Evolutionary conservation across 352 stramenopile genomes (phyloP), one percentile per base, ranked within the genome.

Genomic region (Peronosclerospora sorghi): DNA sequence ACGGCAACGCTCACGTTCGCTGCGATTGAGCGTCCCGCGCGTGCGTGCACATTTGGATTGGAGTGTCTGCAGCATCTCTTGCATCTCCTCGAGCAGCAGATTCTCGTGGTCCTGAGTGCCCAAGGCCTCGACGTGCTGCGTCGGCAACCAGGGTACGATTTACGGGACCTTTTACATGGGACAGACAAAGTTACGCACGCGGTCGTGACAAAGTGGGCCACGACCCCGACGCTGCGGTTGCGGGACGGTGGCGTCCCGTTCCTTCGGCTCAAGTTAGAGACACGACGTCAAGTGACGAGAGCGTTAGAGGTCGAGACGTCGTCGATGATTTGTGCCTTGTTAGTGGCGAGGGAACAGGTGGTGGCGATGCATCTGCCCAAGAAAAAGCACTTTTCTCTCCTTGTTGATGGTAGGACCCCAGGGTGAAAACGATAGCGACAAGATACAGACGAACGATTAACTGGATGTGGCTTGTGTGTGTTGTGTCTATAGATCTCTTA

Each of bases 111-210:
- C 30, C 49, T 86, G 42, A 86, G 60, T 19, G 57, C 74, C 26
- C 59, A 62, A 27, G 70, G 72, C 15, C 67, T 86, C 15, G 66
- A 83, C 32, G 69, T 83, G 20, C 57, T 86, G 7, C 56, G 65
- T 8, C 56, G 54, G 19, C 70, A 83, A 39, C 70, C 73, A 27
- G 54, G 67, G 0, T 87, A 87, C 45, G 75, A 87, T 26, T 56
- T 87, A 14, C 72, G 75, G n/a, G 66, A 84, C 38, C 63, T 85
- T 10, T 39, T 88, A 12, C 68, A 59, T 32, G 72, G 72, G 32
- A 88, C 75, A 0, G 70, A 88, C 40, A 42, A 56, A 18, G 62
- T 73, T 23, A 69, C 77, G 21, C 44, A 41, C 10, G 65, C 62
- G 7, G 37, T 87, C 13, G 59, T 50, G 17, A 55, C 66, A 13